Conservation (phyloP, 2,329 filamentous ascomycete species). For the Exophiala aquamarina region DNA sequence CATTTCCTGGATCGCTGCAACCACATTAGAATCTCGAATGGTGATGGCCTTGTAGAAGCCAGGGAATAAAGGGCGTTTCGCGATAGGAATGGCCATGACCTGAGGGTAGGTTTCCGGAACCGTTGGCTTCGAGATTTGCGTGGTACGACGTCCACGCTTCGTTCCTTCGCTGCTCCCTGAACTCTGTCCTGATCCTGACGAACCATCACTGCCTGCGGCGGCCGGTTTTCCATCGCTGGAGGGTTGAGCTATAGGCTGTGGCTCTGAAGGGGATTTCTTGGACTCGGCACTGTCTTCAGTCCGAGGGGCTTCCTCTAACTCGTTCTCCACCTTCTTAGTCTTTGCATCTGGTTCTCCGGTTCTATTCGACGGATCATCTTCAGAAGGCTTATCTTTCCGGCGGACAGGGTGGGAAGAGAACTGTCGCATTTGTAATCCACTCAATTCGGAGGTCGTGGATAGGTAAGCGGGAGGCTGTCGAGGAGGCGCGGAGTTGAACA, state of each 20-base stretch:
- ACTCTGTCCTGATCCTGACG: slow-evolving; percentile 44
- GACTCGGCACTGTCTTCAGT: slow-evolving; percentile 35
- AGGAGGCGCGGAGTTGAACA: slow-evolving; percentile 7
- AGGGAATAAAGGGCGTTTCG: slow-evolving; percentile 88
- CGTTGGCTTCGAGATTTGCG: slow-evolving; percentile 78
- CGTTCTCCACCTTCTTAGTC: slow-evolving; percentile 46
- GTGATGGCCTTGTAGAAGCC: slow-evolving; percentile 99
- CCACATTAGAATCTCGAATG: slow-evolving; percentile 88
- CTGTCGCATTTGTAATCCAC: slow-evolving; percentile 35
- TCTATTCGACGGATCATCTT: slow-evolving; percentile 38
- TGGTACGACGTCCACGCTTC: slow-evolving; percentile 68
- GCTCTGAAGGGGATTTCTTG: slow-evolving; percentile 52
- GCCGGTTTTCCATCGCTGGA: slow-evolving; percentile 45
- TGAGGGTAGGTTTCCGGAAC: slow-evolving; percentile 96
- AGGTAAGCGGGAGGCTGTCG: slow-evolving; percentile 7
- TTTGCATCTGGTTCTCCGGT: slow-evolving; percentile 45
- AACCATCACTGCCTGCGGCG: slow-evolving; percentile 39
- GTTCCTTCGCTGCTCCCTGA: slow-evolving; percentile 57
- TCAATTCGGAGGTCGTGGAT: slow-evolving; percentile 4
- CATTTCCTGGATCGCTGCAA: slow-evolving; percentile 90
- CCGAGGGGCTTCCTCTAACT: slow-evolving; percentile 35
- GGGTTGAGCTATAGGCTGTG: slow-evolving; percentile 41
- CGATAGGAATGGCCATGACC: slow-evolving; percentile 95
- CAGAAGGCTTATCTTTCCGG: slow-evolving; percentile 57
- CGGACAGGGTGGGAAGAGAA: slow-evolving; percentile 49